phyloP scores from a whole-genome alignment of 805 yeast genomes.

The Yamadazyma paraphyllophila region DNA sequence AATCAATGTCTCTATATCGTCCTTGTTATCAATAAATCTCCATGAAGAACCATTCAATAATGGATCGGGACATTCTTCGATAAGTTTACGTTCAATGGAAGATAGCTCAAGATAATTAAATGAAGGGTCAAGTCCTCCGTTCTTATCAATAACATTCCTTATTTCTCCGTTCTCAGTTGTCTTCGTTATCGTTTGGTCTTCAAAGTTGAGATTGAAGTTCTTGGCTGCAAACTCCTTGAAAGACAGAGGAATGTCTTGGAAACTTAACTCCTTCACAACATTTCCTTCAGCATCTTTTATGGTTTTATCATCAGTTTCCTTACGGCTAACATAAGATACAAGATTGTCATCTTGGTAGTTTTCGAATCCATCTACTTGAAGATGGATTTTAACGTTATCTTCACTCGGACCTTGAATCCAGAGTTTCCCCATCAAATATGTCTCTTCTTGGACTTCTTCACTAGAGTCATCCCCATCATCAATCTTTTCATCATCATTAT shows the following conservation, averaged over 20 bases:
- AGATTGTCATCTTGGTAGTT: constrained; percentile 39
- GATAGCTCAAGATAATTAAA: constrained; percentile 16
- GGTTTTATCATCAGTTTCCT: constrained; percentile 1
- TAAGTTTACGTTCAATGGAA: constrained; percentile 54
- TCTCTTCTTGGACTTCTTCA: constrained; percentile 49
- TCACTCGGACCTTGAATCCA: constrained; percentile 89
- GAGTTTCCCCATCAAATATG: constrained; percentile 75
- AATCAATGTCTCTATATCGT: constrained; percentile 54
- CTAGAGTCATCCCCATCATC: constrained; percentile 39
- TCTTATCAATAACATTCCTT: constrained; percentile 14
- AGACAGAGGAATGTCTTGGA: constrained; percentile 18
- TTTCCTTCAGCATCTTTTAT: constrained; percentile 12
- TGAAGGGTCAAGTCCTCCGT: constrained; percentile 18
- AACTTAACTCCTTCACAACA: constrained; percentile 22
- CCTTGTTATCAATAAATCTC: constrained; percentile 65
- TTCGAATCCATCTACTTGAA: constrained; percentile 11
- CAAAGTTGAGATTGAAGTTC: constrained; percentile 28
- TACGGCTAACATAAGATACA: neutral
- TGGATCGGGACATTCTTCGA: constrained; percentile 65
- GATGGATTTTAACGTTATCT: constrained; percentile 38
- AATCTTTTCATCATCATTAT: constrained; percentile 27
- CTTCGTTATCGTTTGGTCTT: constrained; percentile 17
- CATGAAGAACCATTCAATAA: constrained; percentile 56
- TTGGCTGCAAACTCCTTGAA: constrained; percentile 26
- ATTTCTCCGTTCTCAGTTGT: neutral